phyloP scores from a whole-genome alignment of 768 basidiomycete species.

The Scleroderma bovista region DNA sequence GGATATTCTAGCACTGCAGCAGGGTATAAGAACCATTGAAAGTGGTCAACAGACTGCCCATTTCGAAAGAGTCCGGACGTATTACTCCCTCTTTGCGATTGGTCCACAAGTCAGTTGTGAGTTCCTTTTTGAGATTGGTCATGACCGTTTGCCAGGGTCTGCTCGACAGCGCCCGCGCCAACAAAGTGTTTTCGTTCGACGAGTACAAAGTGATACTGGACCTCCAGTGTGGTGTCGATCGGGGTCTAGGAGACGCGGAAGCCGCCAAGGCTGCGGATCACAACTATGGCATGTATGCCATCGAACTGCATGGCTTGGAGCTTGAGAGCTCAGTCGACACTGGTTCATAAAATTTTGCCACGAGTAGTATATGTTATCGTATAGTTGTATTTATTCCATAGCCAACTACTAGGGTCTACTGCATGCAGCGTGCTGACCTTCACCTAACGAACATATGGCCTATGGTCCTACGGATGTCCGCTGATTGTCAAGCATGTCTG shows the following conservation, averaged over 20 bases:
- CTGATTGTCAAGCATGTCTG: not conserved
- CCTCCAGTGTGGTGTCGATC: constrained; percentile 82
- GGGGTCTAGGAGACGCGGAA: constrained; percentile 44
- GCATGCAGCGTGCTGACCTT: not conserved
- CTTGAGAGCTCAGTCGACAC: constrained; percentile 43
- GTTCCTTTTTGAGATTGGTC: not conserved
- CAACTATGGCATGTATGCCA: constrained; percentile 82
- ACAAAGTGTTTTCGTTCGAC: constrained; percentile 75
- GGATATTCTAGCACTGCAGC: constrained; percentile 88
- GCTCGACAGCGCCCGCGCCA: constrained; percentile 61
- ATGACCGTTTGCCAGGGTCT: constrained; percentile 49
- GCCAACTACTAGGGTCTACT: not conserved
- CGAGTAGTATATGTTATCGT: constrained; percentile 12
- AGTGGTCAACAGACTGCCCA: constrained; percentile 55
- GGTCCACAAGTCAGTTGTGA: constrained; percentile 60
- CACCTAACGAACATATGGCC: not conserved
- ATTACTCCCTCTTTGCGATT: constrained; percentile 73
- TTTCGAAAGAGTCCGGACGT: constrained; percentile 71
- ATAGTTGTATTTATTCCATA: constrained; percentile 7
- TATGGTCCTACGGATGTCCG: too few species aligned
- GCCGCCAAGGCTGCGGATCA: constrained; percentile 53
- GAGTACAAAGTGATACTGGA: constrained; percentile 90
- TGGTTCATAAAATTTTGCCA: constrained; percentile 12
- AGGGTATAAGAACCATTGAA: constrained; percentile 76
- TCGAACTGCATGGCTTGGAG: constrained; percentile 82